A percentile compares a stretch with the other conserved stretches of the same genome.
Evolutionary conservation across 495 filamentous ascomycete species (phyloP).

Genomic region (Xylaria bambusicola): DNA sequence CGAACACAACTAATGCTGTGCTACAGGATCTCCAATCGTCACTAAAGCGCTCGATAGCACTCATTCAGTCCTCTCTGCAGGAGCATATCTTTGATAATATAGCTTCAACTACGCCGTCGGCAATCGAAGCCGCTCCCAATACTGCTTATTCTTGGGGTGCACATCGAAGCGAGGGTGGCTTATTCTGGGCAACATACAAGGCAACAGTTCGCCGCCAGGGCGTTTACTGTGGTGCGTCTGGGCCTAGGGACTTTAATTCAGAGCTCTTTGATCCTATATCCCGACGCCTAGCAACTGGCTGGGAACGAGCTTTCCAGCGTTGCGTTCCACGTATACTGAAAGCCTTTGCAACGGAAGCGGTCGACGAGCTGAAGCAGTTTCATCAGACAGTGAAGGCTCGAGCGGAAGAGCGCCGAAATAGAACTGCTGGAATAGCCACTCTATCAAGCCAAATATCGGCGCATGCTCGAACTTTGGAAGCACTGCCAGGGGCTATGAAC

Average conservation of each 20-base stretch:
- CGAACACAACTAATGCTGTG: neutral
- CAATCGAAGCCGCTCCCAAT: constrained; percentile 37
- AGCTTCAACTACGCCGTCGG: constrained; percentile 35
- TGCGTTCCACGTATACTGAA: constrained; percentile 29
- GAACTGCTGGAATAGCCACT: constrained; percentile 29
- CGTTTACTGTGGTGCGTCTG: constrained; percentile 35
- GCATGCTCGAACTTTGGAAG: constrained; percentile 43
- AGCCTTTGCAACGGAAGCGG: constrained; percentile 11
- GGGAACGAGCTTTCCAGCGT: constrained; percentile 58
- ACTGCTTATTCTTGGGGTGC: constrained; percentile 55
- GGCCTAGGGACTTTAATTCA: constrained; percentile 51
- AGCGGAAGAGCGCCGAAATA: constrained; percentile 19
- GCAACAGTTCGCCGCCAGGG: constrained; percentile 57
- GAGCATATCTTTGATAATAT: constrained; percentile 52
- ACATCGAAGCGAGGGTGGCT: constrained; percentile 47
- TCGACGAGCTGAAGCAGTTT: constrained; percentile 34
- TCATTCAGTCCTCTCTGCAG: constrained; percentile 41
- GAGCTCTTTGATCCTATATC: constrained; percentile 56
- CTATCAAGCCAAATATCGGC: constrained; percentile 44
- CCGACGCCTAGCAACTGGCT: constrained; percentile 51
- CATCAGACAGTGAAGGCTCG: constrained; percentile 39
- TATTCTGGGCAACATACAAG: constrained; percentile 61
- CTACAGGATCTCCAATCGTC: constrained; percentile 25
- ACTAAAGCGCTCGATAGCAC: constrained; percentile 30
- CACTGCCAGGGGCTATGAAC: constrained; percentile 33